phyloP scores from a whole-genome alignment of 2,329 filamentous ascomycete genomes.

The Epichloe sibirici region DNA sequence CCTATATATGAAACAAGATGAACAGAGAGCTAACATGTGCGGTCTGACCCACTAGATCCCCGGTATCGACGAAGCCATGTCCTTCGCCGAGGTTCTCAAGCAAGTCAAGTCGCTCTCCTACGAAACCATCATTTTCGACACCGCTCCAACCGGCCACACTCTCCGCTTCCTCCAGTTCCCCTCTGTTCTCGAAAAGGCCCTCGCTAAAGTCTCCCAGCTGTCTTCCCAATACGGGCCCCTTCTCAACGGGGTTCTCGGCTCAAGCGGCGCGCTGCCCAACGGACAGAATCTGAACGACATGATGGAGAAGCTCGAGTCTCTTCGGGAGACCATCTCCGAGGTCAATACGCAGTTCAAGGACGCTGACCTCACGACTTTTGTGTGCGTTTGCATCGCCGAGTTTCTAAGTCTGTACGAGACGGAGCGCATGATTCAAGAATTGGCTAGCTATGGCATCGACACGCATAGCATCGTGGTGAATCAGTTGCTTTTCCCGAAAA shows the following conservation, averaged over 20 bases:
- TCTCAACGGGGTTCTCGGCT: slow-evolving; percentile 83
- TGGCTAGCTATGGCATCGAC: slow-evolving; percentile 86
- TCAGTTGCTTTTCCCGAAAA: slow-evolving; percentile 85
- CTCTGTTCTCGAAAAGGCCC: slow-evolving; percentile 91
- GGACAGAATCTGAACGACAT: slow-evolving; percentile 89
- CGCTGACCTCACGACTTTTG: slow-evolving; percentile 86
- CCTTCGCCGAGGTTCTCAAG: slow-evolving; percentile 96
- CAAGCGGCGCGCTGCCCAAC: slow-evolving; percentile 63
- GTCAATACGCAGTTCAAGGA: slow-evolving; percentile 99
- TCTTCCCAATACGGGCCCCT: slow-evolving; percentile 92
- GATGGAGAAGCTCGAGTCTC: slow-evolving; percentile 84
- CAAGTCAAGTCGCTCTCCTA: slow-evolving; percentile 98
- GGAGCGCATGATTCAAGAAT: slow-evolving; percentile 98
- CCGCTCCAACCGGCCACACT: slow-evolving; percentile 93
- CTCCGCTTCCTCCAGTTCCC: slow-evolving; percentile 98
- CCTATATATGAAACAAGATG: neutral
- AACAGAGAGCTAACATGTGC: neutral
- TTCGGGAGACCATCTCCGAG: slow-evolving; percentile 86
- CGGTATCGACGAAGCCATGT: slow-evolving; percentile 98
- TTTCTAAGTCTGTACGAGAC: slow-evolving; percentile 96
- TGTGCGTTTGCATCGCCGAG: slow-evolving; percentile 96
- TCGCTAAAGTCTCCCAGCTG: slow-evolving; percentile 93
- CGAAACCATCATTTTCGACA: slow-evolving; percentile 98
- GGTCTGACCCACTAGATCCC: slow-evolving; percentile 53
- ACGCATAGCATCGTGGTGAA: slow-evolving; percentile 97